These are phyloP conservation scores for Leccinum uliginosum DNA, from an alignment of 768 basidiomycete genomes.

Conservation along the genomic window DNA sequence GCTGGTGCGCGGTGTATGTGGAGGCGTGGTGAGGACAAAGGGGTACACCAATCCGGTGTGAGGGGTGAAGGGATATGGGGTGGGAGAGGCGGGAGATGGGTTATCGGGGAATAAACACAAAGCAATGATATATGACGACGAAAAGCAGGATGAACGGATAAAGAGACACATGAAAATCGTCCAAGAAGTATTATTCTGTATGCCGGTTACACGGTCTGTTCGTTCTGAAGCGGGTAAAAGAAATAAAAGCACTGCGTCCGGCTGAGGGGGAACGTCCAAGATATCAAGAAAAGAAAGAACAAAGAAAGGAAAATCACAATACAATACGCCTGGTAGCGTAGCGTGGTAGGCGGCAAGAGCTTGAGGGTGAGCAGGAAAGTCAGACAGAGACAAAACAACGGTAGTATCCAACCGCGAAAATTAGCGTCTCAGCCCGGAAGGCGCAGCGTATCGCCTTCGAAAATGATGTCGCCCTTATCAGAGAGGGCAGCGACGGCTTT, in stretches of 20 bases:
- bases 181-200: not conserved
- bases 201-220: not conserved
- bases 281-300: slow-evolving; percentile 16
- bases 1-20: not conserved
- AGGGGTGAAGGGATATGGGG: not conserved
- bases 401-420: not conserved
- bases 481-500: slow-evolving; percentile 43
- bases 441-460: slow-evolving; percentile 47
- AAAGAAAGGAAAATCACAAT: slow-evolving; percentile 1
- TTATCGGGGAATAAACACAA: slow-evolving; percentile 12
- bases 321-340: slow-evolving; percentile 12
- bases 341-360: not conserved
- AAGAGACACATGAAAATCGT: not conserved
- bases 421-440: slow-evolving; percentile 18
- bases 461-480: slow-evolving; percentile 43
- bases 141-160: slow-evolving; percentile 5
- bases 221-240: not conserved
- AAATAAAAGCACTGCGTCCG: slow-evolving; percentile 4
- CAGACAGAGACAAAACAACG: not conserved
- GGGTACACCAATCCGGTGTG: not conserved
- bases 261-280: slow-evolving; percentile 16
- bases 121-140: slow-evolving; percentile 11
- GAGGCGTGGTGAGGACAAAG: not conserved
- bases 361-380: not conserved
- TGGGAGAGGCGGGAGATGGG: not conserved